Evolutionary conservation across 1,139 yeast genomes (phyloP), one percentile per base, ranked within the genome.

Genomic region (Meyerozyma sp.): DNA sequence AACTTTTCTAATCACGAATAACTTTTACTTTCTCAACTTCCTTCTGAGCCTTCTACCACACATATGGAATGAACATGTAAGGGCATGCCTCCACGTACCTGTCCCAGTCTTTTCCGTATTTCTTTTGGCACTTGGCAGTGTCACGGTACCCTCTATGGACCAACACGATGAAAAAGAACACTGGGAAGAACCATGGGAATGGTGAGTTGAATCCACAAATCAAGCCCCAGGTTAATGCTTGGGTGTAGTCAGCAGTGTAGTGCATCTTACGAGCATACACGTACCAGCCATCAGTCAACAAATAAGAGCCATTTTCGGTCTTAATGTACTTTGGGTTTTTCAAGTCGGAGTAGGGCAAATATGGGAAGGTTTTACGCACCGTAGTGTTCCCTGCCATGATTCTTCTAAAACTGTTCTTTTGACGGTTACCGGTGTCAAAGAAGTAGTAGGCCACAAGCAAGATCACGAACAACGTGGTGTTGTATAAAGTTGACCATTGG

Each of bases 151-250:
- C 90, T 66, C 98, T 84, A 66, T 93, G 98, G 42, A 84, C 66
- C 62, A 93, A 79, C 50, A 90, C 96, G 55, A 84, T 71, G 50
- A 90, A 79, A 79, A 90, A 93, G 72, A 93, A 93, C 32, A 75
- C 69, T 2, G 98, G 98, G 80, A 86, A 93, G 68, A 93, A 93
- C 93, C 96, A 93, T 39, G 97, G 96, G 72, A 93, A 80, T 42
- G 93, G 88, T 5, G 96, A 86, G 36, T 72, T 74, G 63, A 83
- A 81, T 1, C 98, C 98, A 65, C 97, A 89, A 50, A 84, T 78
- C 50, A 93, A 73, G 8, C 94, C 96, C 98, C 98, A 93, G 41
- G 94, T 78, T 53, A 88, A 70, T 44, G 95, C 79, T 70, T 89
- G 96, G 42, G 79, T 70, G 75, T 84, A 90, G 65, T 93, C 98